phyloP scores from a whole-genome alignment of 225 moss, liverwort and hornwort species.

The Bryum argenteum region DNA sequence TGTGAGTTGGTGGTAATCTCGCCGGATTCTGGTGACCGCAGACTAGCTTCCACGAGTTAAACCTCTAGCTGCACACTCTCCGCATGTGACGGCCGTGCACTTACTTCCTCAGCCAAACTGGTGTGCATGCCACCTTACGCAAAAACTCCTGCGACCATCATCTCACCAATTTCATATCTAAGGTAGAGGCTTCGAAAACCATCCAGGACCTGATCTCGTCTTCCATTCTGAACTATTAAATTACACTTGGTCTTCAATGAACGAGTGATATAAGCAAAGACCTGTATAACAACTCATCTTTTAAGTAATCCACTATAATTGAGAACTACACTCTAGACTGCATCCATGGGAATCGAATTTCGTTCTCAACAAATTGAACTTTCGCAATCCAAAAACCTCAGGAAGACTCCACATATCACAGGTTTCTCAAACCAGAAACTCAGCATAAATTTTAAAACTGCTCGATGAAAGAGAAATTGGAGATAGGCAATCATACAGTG shows the following conservation, averaged over 20 bases:
- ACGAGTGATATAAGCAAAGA: background rate
- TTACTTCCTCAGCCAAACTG: slow-evolving; percentile 49
- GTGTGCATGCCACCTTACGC: slow-evolving; percentile 41
- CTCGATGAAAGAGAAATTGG: background rate
- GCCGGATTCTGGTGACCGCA: slow-evolving; percentile 58
- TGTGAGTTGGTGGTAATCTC: slow-evolving; percentile 77
- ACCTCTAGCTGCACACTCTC: slow-evolving; percentile 53
- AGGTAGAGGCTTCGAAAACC: too few species aligned
- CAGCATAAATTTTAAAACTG: too few species aligned
- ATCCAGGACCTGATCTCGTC: background rate
- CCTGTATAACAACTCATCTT: background rate
- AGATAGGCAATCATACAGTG: background rate
- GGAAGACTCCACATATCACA: background rate
- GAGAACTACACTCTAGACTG: background rate
- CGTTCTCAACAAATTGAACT: background rate
- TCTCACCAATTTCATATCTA: background rate
- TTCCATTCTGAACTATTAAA: too few species aligned
- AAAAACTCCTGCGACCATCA: slow-evolving; percentile 40
- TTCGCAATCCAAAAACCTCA: background rate
- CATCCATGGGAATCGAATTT: background rate
- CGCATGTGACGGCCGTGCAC: slow-evolving; percentile 41
- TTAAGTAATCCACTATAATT: background rate
- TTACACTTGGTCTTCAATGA: background rate
- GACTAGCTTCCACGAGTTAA: slow-evolving; percentile 60
- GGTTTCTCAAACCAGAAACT: background rate